Conservation (phyloP, 768 basidiomycete genomes). For the Dentipellis fragilis region DNA sequence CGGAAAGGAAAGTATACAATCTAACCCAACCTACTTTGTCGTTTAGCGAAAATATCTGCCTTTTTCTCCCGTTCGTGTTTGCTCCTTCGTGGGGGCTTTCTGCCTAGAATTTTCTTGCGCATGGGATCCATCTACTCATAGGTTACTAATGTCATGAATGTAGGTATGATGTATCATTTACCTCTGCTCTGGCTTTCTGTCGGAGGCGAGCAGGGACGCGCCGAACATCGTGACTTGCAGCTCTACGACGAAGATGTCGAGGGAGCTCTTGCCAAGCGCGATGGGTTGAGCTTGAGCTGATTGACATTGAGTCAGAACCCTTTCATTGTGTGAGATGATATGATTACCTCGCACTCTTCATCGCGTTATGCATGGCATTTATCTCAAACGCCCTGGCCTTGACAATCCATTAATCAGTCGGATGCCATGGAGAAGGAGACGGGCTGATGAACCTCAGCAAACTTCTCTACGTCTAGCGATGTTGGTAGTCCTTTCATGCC, state of each 20-base stretch:
- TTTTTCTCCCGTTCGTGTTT: constrained; percentile 47
- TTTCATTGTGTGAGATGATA: not conserved
- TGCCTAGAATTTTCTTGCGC: constrained; percentile 29
- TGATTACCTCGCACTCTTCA: constrained; percentile 65
- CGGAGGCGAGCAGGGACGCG: constrained; percentile 81
- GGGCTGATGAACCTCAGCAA: constrained; percentile 64
- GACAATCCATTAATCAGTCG: not conserved
- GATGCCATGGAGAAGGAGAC: not conserved
- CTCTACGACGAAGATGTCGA: constrained; percentile 81
- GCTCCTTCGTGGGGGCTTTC: constrained; percentile 52
- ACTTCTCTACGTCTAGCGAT: constrained; percentile 79
- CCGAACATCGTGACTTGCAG: constrained; percentile 90
- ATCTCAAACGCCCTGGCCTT: constrained; percentile 88
- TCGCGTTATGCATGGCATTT: constrained; percentile 78
- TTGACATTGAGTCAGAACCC: not conserved
- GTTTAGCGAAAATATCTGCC: constrained; percentile 51
- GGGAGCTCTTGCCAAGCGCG: constrained; percentile 91
- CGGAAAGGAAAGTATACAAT: not conserved
- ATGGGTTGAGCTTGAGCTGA: constrained; percentile 53
- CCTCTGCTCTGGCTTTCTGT: constrained; percentile 76
- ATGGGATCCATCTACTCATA: constrained; percentile 40
- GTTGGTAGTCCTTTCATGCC: constrained; percentile 55
- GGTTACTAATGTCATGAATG: not conserved
- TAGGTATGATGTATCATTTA: constrained; percentile 20
- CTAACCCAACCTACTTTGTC: constrained; percentile 51